Evolutionary conservation across 805 yeast species (phyloP).

Genomic region (Pichia thaimueangensis): DNA sequence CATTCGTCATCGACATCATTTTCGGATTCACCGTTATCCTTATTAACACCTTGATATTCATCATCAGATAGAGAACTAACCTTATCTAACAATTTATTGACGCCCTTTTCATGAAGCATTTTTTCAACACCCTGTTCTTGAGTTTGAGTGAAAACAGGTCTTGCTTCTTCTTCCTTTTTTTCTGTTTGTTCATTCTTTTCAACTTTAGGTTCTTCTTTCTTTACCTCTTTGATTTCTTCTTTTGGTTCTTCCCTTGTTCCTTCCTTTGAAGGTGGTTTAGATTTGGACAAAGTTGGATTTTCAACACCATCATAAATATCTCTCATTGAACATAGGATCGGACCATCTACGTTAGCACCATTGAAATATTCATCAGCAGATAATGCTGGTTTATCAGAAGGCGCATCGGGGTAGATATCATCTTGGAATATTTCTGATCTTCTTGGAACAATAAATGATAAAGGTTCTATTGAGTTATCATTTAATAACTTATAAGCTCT

Average conservation of each 20-base stretch:
- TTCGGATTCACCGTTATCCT: too few relatives aligned
- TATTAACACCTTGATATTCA: conserved; percentile 30
- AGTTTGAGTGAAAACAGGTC: conserved; percentile 22
- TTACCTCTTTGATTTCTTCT: background rate
- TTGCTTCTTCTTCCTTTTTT: conserved; percentile 9
- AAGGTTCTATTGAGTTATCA: conserved; percentile 80
- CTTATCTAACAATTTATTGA: conserved; percentile 41
- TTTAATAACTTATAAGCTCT: conserved; percentile 81
- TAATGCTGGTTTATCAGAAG: conserved; percentile 72
- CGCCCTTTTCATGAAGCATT: conserved; percentile 41
- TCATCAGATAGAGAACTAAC: conserved; percentile 36
- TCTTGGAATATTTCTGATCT: conserved; percentile 88
- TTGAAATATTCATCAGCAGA: conserved; percentile 70
- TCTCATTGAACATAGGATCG: conserved; percentile 69
- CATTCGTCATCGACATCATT: conserved; percentile 26
- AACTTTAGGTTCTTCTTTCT: background rate
- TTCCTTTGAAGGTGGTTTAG: conserved; percentile 26
- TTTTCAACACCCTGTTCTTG: conserved; percentile 40
- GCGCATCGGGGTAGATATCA: conserved; percentile 90
- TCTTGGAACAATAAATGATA: conserved; percentile 91
- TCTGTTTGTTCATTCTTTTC: conserved; percentile 2
- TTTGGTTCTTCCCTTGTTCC: background rate
- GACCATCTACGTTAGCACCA: conserved; percentile 80
- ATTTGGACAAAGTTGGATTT: conserved; percentile 42
- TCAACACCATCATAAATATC: conserved; percentile 71